Base-by-base conservation (phyloP, 2,329 filamentous ascomycete genomes). In the Neoscytalidium dimidiatum region DNA sequence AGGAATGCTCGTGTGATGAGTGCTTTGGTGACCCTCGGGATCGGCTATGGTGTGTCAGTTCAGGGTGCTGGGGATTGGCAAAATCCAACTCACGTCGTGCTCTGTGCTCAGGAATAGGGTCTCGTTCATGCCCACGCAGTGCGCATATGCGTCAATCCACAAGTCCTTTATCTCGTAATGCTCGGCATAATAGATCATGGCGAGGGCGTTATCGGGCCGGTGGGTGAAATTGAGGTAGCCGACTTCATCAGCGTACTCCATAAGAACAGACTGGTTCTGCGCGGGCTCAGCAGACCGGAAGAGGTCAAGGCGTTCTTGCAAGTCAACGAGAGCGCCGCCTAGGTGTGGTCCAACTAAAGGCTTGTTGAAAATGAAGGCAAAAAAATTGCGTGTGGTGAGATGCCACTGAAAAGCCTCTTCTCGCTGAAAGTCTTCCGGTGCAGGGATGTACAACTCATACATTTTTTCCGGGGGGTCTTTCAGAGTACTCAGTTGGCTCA, bases 71-170 rank as follows among this genome's bases (percentile, higher is more conserved):
- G 49, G 19, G 19, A 11, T 43, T 7, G 29, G 5, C 8, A 33
- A 33, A 23, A 68, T 65, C 26, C 17, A 21, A 77, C 85, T 69
- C 79, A 89, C 88, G 74, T 84, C 79, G 67, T 88, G 91, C 67
- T 91, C 90, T 1, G 83, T 74, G 68, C 84, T 85, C 5, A 77
- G 71, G 44, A 82, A 79, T 4, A 94, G 67, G 28, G 80, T 80
- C 21, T 90, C 86, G 66, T 85, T 85, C 91, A 94, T 93, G 48
- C 91, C 92, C 38, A 90, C 89, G 72, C 91, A 92, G 71, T 95
- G 92, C 14, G 86, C 84, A 75, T 94, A 92, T 0, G 91, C 88
- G 71, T 91, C 85, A 11, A 88, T 83, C 81, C 92, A 94, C 13
- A 92, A 77, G n/a, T 87, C 83, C 62, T 80, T 81, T 28, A 90